Evolutionary conservation across 192 early-diverging fungal genomes (phyloP).

Genomic region (Umbelopsis sp.): DNA sequence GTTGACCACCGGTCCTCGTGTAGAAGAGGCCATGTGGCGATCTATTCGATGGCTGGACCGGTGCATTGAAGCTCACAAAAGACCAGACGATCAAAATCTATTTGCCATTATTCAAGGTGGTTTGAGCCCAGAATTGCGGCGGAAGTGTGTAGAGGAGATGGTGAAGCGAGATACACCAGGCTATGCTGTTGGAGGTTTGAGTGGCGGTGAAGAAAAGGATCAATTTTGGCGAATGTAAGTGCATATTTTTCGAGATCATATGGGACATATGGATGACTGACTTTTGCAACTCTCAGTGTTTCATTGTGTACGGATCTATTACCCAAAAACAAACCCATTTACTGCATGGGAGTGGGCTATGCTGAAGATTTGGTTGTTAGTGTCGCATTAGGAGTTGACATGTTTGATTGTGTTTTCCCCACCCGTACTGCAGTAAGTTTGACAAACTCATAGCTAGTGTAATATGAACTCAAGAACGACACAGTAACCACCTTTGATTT

Average conservation of each 20-base stretch:
- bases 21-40: conserved; percentile 90
- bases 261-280: not conserved
- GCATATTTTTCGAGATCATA: not conserved
- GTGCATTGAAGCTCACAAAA: conserved; percentile 75
- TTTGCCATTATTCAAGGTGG: conserved; percentile 93
- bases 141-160: conserved; percentile 78
- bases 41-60: conserved; percentile 89
- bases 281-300: conserved; percentile 43
- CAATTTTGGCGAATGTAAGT: conserved; percentile 78
- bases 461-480: not conserved
- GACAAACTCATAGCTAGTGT: not conserved
- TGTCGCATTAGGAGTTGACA: conserved; percentile 85
- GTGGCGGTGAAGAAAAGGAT: conserved; percentile 87
- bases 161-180: conserved; percentile 78
- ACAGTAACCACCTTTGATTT: not conserved
- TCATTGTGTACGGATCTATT: conserved; percentile 77
- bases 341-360: conserved; percentile 92
- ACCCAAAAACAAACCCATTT: conserved; percentile 81
- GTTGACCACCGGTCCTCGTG: conserved; percentile 75
- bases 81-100: conserved; percentile 75
- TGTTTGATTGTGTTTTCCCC: conserved; percentile 92
- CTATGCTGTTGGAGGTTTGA: conserved; percentile 85
- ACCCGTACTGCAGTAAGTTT: conserved; percentile 75
- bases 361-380: conserved; percentile 86
- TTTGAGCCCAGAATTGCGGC: conserved; percentile 67